Evolutionary conservation across 108 stramenopile genomes (phyloP).

Genomic region (Schizochytrium sp.): DNA sequence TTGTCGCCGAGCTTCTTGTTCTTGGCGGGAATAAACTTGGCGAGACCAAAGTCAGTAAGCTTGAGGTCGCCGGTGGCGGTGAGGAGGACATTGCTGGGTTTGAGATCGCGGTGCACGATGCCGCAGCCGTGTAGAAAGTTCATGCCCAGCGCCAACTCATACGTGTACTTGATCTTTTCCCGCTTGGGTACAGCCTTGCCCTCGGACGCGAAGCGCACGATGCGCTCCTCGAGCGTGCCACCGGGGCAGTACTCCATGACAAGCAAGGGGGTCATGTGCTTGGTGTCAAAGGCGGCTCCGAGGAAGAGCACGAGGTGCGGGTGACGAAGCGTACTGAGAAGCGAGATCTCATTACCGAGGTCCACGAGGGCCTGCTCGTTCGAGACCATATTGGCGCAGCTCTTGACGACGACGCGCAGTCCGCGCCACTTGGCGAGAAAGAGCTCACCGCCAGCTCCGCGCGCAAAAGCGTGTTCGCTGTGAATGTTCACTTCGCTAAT

Average conservation of each 20-base stretch:
- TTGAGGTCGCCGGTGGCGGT: constrained; percentile 76
- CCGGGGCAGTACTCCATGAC: constrained; percentile 15
- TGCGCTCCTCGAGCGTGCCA: constrained; percentile 5
- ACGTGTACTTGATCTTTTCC: constrained; percentile 62
- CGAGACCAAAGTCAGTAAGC: constrained; percentile 90
- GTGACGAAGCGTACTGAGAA: neutral
- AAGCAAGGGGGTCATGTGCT: neutral
- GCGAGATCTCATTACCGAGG: neutral
- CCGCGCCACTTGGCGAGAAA: constrained; percentile 11
- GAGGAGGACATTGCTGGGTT: constrained; percentile 70
- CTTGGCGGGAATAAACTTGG: constrained; percentile 69
- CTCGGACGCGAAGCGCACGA: constrained; percentile 14
- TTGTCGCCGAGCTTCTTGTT: constrained; percentile 17
- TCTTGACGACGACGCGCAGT: neutral
- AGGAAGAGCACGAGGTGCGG: constrained; percentile 9
- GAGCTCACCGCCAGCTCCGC: constrained; percentile 14
- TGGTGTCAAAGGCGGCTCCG: neutral
- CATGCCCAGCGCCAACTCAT: constrained; percentile 74
- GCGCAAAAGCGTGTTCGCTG: neutral
- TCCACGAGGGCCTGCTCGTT: constrained; percentile 5
- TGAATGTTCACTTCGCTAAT: neutral
- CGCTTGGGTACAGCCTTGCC: constrained; percentile 56
- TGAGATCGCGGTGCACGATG: constrained; percentile 83
- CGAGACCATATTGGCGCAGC: neutral
- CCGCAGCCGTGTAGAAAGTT: constrained; percentile 75